phyloP scores from a whole-genome alignment of 2,329 filamentous ascomycete species.

The Colletotrichum cereale region DNA sequence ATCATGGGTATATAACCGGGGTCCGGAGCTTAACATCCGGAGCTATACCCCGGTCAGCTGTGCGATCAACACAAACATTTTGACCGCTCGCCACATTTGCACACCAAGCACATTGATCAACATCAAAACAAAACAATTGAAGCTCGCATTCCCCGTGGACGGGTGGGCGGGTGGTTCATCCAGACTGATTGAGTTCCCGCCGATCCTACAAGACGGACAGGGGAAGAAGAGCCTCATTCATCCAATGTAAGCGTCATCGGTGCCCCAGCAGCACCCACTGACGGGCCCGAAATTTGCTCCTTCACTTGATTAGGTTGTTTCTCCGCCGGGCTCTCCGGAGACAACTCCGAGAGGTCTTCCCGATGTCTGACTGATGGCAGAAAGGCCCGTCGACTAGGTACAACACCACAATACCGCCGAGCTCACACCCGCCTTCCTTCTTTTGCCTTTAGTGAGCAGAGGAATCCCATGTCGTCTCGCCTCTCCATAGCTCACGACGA shows the following conservation, averaged over 20 bases:
- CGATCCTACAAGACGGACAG: neutral
- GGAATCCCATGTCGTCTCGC: neutral
- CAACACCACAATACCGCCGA: neutral
- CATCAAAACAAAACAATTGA: neutral
- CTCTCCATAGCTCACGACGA: neutral
- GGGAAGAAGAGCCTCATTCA: neutral
- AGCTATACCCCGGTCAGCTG: neutral
- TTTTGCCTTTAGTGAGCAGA: neutral
- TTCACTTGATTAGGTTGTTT: neutral
- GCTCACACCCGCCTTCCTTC: too few species aligned
- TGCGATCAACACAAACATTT: neutral
- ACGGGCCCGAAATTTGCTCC: neutral
- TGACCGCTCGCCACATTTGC: neutral
- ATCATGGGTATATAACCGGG: neutral
- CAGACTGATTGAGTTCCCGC: neutral
- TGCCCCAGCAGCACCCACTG: slow-evolving; percentile 5
- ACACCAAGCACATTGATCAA: neutral
- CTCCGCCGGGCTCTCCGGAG: slow-evolving; percentile 8
- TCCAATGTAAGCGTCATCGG: slow-evolving; percentile 35
- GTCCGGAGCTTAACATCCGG: slow-evolving; percentile 33
- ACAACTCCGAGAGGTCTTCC: slow-evolving; percentile 23
- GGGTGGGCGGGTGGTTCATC: neutral
- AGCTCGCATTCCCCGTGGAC: neutral
- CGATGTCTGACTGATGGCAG: slow-evolving; percentile 24
- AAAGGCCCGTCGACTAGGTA: neutral